These are phyloP conservation scores for Sporisorium sorghi DNA, from an alignment of 1,284 basidiomycete genomes.

Conservation along the genomic window DNA sequence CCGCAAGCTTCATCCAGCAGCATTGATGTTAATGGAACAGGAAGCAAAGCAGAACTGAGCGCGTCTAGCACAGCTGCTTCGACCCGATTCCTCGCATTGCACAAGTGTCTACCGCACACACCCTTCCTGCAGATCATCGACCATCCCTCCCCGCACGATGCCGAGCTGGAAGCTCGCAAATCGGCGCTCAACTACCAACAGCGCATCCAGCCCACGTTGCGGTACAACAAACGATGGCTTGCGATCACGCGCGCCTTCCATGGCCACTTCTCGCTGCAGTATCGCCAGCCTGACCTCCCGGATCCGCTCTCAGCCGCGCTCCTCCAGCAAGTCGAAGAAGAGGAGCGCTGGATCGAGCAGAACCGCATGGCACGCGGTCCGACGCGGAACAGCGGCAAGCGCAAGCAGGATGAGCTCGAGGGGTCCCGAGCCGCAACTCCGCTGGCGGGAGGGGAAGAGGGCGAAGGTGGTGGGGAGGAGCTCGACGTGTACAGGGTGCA, in stretches of 20 bases:
- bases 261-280: conserved; percentile 77
- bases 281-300: conserved; percentile 73
- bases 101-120: conserved; percentile 86
- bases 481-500: conserved; percentile 49
- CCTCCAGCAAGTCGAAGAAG: conserved; percentile 66
- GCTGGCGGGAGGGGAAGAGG: neutral
- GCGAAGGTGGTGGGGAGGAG: conserved; percentile 4
- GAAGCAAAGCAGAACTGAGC: neutral
- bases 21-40: neutral
- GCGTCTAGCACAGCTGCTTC: neutral
- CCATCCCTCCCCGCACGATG: conserved; percentile 34
- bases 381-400: conserved; percentile 67
- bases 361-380: conserved; percentile 76
- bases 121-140: conserved; percentile 76
- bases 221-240: conserved; percentile 87
- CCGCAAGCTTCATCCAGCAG: neutral
- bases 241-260: conserved; percentile 90
- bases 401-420: conserved; percentile 65
- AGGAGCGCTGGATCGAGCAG: conserved; percentile 72
- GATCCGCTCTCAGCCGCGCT: conserved; percentile 74
- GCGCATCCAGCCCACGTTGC: conserved; percentile 68
- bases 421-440: conserved; percentile 2
- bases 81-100: conserved; percentile 89
- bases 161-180: conserved; percentile 28
- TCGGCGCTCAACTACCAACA: conserved; percentile 12